Base-by-base conservation (phyloP, 23 red algal species). In the Gracilariopsis chorda region DNA sequence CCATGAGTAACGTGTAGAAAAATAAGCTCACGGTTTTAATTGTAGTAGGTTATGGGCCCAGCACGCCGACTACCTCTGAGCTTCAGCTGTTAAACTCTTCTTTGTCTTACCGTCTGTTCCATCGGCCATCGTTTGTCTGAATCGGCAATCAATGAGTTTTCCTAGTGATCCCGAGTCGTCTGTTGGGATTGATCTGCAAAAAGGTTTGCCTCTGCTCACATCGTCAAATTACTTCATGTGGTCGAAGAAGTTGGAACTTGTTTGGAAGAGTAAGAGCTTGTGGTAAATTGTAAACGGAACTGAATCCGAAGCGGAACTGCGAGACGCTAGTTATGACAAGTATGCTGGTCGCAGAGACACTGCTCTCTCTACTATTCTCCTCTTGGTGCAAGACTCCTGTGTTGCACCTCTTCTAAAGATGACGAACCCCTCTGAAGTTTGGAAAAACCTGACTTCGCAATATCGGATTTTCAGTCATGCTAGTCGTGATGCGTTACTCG, bases 41-140 rank as follows among this genome's bases (percentile, higher is more conserved):
- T n/a, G n/a, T n/a, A n/a, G n/a, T n/a, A n/a, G n/a, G n/a, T 68
- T 68, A 68, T 68, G 62, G 62, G 62, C 62, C 62, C 62, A 68
- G 62, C 10, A 3, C 32, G 33, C 6, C 2, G 20, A 17, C 41
- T 11, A 8, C 9, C 41, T 9, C 41, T 25, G 13, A 39, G 33
- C 11, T 68, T 41, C 4, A 1, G 8, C 21, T 68, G 20, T 6
- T 41, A 30, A 4, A n/a, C n/a, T n/a, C n/a, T n/a, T n/a, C n/a
- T 40, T 7, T 64, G 29, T 29, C 16, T 4, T 3, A 5, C 2
- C 27, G 16, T 10, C 17, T 64, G 59, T 64, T 64, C 7, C 27
- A 34, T 40, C 41, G 14, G 62, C 41, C 33, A 4, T 68, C 41
- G 3, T 68, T 12, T 68, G 20, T 17, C 3, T 9, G 35, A 36